Conservation (phyloP, 768 basidiomycete genomes). For the Pleurotus citrinopileatus region DNA sequence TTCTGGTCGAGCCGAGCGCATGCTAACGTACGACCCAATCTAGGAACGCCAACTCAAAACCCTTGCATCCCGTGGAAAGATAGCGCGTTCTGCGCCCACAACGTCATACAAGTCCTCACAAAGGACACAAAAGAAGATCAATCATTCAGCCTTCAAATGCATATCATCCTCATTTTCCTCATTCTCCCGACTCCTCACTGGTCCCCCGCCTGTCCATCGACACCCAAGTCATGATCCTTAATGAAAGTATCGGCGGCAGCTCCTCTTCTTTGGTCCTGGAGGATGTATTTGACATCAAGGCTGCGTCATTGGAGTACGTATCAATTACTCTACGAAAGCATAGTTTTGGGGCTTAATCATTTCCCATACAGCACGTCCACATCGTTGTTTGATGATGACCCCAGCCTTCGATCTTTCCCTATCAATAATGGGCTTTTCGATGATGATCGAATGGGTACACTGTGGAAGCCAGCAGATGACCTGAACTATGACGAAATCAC, state of each 20-base stretch:
- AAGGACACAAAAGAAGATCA: not conserved
- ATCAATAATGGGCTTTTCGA: constrained; percentile 8
- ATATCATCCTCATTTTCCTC: not conserved
- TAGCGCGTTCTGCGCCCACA: constrained; percentile 9
- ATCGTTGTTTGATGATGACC: constrained; percentile 4
- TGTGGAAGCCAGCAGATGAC: constrained; percentile 5
- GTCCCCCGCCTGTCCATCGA: not conserved
- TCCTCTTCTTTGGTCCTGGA: not conserved
- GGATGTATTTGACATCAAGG: constrained; percentile 8
- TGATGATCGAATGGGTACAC: constrained; percentile 4
- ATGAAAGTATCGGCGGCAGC: not conserved
- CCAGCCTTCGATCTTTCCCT: constrained; percentile 4
- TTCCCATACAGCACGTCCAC: not conserved
- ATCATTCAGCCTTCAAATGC: not conserved
- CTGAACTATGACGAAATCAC: not conserved
- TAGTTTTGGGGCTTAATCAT: not conserved
- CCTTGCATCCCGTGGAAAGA: too few species aligned
- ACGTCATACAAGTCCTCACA: constrained; percentile 11
- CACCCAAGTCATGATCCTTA: not conserved
- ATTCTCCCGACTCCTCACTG: not conserved
- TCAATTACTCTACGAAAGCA: not conserved
- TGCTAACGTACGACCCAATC: too few species aligned
- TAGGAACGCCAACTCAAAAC: too few species aligned
- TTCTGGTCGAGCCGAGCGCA: too few species aligned
- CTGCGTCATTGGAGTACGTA: constrained; percentile 6